Conservation (phyloP, 495 filamentous ascomycete species). For the Aspergillus heteromorphus region DNA sequence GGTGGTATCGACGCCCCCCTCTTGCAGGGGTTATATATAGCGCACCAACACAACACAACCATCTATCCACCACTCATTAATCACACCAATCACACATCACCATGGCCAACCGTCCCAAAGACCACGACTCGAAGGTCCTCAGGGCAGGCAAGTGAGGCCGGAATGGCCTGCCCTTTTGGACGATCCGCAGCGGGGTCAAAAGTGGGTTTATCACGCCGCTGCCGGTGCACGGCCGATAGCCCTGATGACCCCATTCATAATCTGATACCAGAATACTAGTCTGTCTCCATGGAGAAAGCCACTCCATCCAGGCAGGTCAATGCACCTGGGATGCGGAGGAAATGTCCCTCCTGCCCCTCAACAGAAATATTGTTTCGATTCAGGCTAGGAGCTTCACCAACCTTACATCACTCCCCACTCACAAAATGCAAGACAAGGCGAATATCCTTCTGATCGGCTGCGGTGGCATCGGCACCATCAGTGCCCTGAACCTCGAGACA, state of each 20-base stretch:
- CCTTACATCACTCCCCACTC: neutral
- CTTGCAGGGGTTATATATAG: neutral
- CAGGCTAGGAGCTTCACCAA: neutral
- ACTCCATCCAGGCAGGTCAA: too few relatives aligned
- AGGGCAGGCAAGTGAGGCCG: neutral
- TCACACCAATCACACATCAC: neutral
- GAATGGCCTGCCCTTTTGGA: neutral
- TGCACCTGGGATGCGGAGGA: too few relatives aligned
- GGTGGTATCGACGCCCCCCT: too few relatives aligned
- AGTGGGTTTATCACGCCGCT: too few relatives aligned
- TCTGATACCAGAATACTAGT: too few relatives aligned
- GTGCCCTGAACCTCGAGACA: constrained; percentile 40
- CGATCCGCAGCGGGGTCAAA: neutral
- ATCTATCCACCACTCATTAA: neutral
- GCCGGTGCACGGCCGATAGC: too few relatives aligned
- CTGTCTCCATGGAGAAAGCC: too few relatives aligned
- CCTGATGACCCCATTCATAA: too few relatives aligned
- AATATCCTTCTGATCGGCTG: constrained; percentile 41
- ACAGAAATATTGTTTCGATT: too few relatives aligned
- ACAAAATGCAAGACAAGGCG: constrained; percentile 5
- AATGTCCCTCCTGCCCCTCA: too few relatives aligned
- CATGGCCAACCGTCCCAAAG: neutral
- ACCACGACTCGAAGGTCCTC: neutral
- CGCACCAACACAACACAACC: too few relatives aligned
- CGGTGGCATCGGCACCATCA: constrained; percentile 49